Base-by-base conservation (phyloP, 192 early-diverging fungal genomes). In the Gaertneriomyces sp. region DNA sequence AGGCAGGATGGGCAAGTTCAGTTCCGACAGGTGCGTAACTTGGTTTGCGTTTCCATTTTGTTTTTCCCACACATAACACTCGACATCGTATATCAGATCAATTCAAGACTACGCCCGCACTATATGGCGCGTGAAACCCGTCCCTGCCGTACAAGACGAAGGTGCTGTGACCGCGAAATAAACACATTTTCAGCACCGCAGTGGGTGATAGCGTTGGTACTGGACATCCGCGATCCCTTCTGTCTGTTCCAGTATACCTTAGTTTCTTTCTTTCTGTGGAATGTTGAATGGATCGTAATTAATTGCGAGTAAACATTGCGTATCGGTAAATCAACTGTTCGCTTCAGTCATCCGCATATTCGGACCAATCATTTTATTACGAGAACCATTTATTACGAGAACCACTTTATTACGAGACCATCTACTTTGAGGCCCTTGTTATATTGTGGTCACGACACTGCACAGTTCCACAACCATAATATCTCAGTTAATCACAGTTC, bases 1-100 rank as follows among this genome's bases (percentile, higher is more conserved):
- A 33, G 91, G 93, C 53, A 78, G 86, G 64, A 98, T 98, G 94
- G 88, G 93, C 76, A 95, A 95, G 74, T 98, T 98, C 79, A 93
- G 72, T 49, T 74, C 71, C 76, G 83, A 85, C 64, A 66, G 82
- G 70, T 81, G 19, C 86, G 58, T 86, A 86, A 47, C 12, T 53
- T 45, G 44, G 51, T 56, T 20, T 39, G 42, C 14, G 20, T 52
- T 79, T 16, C 16, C 11, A 59, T 44, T 78, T 59, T 57, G 42
- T 53, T 60, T n/a, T 69, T 42, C 9, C 38, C 44, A 7, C n/a
- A 10, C 25, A 11, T n/a, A 11, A 53, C 46, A n/a, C 4, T 14
- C 7, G 0, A 7, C 17, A 12, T 67, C 60, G 17, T 42, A 9
- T 40, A 42, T 38, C 38, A 65, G 63, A 52, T 84, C 96, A 17